A percentile compares a stretch with the other conserved stretches of the same genome.
Evolutionary conservation across 1,139 yeast species (phyloP).

Genomic region (Torulaspora pretoriensis): DNA sequence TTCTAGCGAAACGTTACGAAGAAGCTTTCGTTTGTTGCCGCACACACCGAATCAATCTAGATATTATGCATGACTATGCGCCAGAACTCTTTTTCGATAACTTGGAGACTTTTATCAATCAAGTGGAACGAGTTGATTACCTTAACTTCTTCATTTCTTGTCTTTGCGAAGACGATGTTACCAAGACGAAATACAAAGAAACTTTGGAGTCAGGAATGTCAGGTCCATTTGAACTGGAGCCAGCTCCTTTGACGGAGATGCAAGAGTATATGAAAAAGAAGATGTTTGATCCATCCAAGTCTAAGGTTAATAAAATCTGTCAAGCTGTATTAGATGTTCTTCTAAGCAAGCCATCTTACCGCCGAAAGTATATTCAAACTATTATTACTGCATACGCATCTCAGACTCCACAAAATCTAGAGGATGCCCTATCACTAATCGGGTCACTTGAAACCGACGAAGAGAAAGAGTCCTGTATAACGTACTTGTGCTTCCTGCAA

Average conservation of each 20-base stretch:
- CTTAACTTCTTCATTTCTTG: conserved; percentile 85
- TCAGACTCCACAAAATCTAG: conserved; percentile 80
- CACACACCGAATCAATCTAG: conserved; percentile 86
- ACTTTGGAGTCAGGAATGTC: conserved; percentile 43
- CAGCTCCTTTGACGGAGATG: conserved; percentile 38
- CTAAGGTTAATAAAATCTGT: conserved; percentile 77
- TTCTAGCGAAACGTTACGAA: conserved; percentile 53
- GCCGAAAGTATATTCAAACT: conserved; percentile 63
- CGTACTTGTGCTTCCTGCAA: conserved; percentile 84
- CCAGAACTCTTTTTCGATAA: conserved; percentile 64
- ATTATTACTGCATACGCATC: conserved; percentile 90
- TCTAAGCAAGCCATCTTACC: conserved; percentile 46
- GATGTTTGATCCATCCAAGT: conserved; percentile 40
- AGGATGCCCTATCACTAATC: conserved; percentile 65
- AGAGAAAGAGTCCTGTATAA: conserved; percentile 59
- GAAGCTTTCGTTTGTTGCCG: conserved; percentile 81
- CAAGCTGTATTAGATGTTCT: conserved; percentile 61
- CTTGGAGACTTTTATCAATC: conserved; percentile 64
- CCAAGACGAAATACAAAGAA: conserved; percentile 76
- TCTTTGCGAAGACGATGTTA: conserved; percentile 80
- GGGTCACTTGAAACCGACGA: conserved; percentile 46
- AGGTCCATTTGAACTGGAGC: conserved; percentile 32
- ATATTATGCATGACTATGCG: conserved; percentile 81
- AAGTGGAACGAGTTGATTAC: conserved; percentile 67
- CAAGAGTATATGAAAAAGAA: conserved; percentile 38